phyloP scores from a whole-genome alignment of 352 stramenopile species.

The Pythium monospermum region DNA sequence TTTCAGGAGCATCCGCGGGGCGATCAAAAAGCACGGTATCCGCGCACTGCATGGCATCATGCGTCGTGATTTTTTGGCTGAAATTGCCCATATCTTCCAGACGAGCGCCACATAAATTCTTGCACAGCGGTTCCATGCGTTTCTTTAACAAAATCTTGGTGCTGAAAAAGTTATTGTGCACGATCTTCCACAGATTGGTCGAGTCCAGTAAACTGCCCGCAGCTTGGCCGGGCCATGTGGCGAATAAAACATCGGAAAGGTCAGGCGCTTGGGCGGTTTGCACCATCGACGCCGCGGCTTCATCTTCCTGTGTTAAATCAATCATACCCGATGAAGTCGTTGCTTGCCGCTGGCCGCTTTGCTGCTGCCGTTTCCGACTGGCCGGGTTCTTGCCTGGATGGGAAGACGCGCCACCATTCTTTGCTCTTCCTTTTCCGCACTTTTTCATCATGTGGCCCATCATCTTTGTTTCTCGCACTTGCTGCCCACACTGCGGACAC shows the following conservation, averaged over 20 bases:
- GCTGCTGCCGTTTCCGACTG: conserved; percentile 32
- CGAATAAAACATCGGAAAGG: conserved; percentile 73
- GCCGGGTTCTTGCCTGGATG: conserved; percentile 35
- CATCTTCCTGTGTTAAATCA: conserved; percentile 23
- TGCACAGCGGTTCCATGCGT: conserved; percentile 63
- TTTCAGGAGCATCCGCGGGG: conserved; percentile 21
- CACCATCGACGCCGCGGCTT: conserved; percentile 19
- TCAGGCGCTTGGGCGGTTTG: no score
- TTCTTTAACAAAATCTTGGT: conserved; percentile 60
- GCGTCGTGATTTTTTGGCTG: conserved; percentile 25
- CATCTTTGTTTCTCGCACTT: conserved; percentile 57
- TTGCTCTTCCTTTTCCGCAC: conserved; percentile 31
- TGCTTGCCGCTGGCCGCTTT: not conserved
- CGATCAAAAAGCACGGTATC: conserved; percentile 63
- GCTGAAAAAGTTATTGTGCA: conserved; percentile 67
- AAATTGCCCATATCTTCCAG: conserved; percentile 61
- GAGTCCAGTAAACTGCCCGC: conserved; percentile 68
- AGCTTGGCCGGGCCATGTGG: conserved; percentile 69
- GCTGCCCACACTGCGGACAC: conserved; percentile 66
- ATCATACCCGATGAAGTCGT: conserved; percentile 19
- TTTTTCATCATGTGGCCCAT: conserved; percentile 62
- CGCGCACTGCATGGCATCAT: conserved; percentile 53
- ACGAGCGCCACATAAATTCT: conserved; percentile 60
- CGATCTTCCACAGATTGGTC: conserved; percentile 71
- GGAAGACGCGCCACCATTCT: conserved; percentile 4